phyloP scores from a whole-genome alignment of 176 grass and related monocot genomes.

The Oryza coarctata region DNA sequence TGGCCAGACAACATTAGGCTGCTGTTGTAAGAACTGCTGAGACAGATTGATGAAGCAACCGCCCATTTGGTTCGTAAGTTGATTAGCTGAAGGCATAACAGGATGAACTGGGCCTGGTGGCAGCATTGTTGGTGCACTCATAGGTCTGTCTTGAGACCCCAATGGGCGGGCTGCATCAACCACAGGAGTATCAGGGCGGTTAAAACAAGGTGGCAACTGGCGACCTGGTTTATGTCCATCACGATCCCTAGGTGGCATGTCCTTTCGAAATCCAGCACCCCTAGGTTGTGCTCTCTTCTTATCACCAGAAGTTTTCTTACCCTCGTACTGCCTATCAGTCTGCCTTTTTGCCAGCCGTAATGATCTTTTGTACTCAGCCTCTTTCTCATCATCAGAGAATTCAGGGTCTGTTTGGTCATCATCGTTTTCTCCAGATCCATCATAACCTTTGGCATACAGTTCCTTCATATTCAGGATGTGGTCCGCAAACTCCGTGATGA shows the following conservation, averaged over 20 bases:
- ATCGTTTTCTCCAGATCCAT: constrained; percentile 66
- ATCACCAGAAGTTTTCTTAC: constrained; percentile 39
- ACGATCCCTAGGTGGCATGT: constrained; percentile 14
- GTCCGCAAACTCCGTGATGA: constrained; percentile 73
- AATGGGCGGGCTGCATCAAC: not conserved
- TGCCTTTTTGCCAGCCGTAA: constrained; percentile 54
- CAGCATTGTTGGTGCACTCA: constrained; percentile 30
- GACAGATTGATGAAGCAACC: constrained; percentile 45
- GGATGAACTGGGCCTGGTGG: constrained; percentile 28
- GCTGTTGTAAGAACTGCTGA: constrained; percentile 52
- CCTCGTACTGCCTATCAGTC: constrained; percentile 43
- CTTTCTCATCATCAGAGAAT: constrained; percentile 96
- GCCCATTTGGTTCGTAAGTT: constrained; percentile 46
- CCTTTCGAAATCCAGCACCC: constrained; percentile 30
- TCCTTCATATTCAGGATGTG: constrained; percentile 75
- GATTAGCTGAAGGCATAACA: constrained; percentile 35
- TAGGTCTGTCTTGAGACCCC: constrained; percentile 22
- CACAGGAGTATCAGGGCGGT: constrained; percentile 8
- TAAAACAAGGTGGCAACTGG: constrained; percentile 15
- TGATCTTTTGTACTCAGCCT: constrained; percentile 75
- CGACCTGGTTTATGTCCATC: constrained; percentile 17
- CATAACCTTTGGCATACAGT: constrained; percentile 76
- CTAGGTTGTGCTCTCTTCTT: constrained; percentile 47
- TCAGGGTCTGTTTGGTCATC: constrained; percentile 53
- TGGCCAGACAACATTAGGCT: constrained; percentile 48